Evolutionary conservation across 805 yeast species (phyloP).

Genomic region (Isabelozyma gotoi): DNA sequence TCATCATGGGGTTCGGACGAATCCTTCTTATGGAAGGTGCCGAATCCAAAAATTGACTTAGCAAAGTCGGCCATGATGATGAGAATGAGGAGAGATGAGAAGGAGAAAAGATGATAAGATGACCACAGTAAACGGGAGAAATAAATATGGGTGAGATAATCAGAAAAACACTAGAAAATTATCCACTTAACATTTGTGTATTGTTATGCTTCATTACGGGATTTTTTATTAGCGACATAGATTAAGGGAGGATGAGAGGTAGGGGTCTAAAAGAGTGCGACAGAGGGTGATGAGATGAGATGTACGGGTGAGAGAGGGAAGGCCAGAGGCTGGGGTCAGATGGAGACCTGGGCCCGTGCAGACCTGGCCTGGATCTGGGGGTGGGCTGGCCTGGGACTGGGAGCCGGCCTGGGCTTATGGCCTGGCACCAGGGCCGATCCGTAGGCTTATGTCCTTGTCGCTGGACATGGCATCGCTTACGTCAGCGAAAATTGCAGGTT

Average conservation of each 20-base stretch:
- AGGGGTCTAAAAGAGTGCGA: not conserved
- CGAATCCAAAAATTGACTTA: slow-evolving; percentile 43
- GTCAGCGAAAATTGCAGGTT: too few relatives aligned
- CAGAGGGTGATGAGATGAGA: too few relatives aligned
- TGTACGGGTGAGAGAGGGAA: not conserved
- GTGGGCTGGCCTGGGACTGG: too few relatives aligned
- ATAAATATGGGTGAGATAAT: not conserved
- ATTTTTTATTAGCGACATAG: not conserved
- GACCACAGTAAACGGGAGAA: slow-evolving; percentile 3
- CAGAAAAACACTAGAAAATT: not conserved
- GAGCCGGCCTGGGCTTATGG: too few relatives aligned
- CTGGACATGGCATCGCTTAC: too few relatives aligned
- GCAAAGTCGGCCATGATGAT: slow-evolving; percentile 44
- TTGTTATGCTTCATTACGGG: not conserved
- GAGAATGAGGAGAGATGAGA: not conserved
- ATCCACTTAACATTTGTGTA: not conserved
- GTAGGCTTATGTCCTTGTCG: too few relatives aligned
- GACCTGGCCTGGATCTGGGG: not conserved
- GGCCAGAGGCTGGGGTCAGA: too few relatives aligned
- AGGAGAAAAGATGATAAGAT: not conserved
- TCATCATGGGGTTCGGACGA: slow-evolving; percentile 1
- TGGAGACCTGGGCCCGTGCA: not conserved
- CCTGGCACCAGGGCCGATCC: too few relatives aligned
- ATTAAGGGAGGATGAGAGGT: not conserved
- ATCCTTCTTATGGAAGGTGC: slow-evolving; percentile 32